Evolutionary conservation across 176 grass and related monocot genomes (phyloP), one percentile per base, ranked within the genome.

Genomic region (Aegilops bicornis): DNA sequence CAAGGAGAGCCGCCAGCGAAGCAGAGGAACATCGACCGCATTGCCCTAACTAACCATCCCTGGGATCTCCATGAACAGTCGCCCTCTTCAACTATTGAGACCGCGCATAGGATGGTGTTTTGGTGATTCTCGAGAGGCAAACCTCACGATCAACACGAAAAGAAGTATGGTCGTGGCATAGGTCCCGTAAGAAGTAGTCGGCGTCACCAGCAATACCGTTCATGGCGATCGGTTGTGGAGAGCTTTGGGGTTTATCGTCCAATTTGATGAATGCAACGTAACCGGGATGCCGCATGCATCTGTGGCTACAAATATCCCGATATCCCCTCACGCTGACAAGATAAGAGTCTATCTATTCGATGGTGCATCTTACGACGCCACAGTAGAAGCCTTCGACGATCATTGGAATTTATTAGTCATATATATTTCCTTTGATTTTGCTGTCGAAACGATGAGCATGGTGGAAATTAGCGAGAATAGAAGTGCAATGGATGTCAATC

Each of bases 311-410:
- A 19, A 0, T 10, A 31, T 31, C 25, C 8, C 4, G 2, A 1
- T 4, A 0, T 32, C 58, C 48, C 47, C 47, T 8, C 27, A 22
- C 10, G 2, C 35, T 54, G 29, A 33, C 30, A 58, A 77, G 54
- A 84, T 74, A 43, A 42, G 70, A 43, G 69, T 84, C 24, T 61
- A 74, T 45, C 54, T 47, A 13, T 75, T 84, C 61, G 69, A 84
- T 40, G 82, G 69, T 43, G 56, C 36, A 69, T 75, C 36, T 43
- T 75, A 84, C 12, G 24, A 45, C n/a, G 70, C 70, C 17, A 64
- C 70, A 56, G 0, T 84, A 22, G 22, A 3, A 74, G 82, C 82
- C 14, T 74, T 25, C 7, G 58, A 76, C 27, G 40, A 84, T 30
- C 70, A 76, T 25, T 76, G 58, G 82, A 84, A 75, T 43, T 62